These are phyloP conservation scores for Citrus medica DNA, from an alignment of 345 rosid species.

Conservation along the genomic window DNA sequence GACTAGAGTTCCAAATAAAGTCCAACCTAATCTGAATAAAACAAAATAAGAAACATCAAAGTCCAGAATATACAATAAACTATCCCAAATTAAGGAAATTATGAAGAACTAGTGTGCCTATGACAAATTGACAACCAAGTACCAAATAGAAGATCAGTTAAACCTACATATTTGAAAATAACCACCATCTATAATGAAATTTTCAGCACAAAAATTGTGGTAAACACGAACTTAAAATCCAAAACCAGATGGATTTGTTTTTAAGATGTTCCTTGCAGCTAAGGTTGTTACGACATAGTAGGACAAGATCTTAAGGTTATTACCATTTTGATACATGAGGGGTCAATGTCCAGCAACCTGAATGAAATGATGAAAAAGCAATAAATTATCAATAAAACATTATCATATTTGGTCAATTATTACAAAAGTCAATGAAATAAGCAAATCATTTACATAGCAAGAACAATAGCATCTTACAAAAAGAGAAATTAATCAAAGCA, in stretches of 20 bases:
- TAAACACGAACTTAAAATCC: neutral
- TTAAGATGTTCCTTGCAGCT: neutral
- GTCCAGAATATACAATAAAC: neutral
- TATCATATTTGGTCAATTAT: neutral
- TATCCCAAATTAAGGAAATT: neutral
- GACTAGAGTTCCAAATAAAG: neutral
- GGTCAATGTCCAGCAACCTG: constrained; percentile 68
- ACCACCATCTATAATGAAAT: neutral
- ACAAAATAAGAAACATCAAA: neutral
- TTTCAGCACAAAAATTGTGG: neutral
- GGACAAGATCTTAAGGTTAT: constrained; percentile 7
- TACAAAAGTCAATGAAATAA: neutral
- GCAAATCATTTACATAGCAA: neutral
- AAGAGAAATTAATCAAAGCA: neutral
- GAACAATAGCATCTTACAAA: neutral
- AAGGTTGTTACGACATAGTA: neutral
- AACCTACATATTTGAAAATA: neutral
- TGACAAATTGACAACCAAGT: neutral
- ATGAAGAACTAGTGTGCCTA: neutral
- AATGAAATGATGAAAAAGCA: constrained; percentile 13
- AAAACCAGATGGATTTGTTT: neutral
- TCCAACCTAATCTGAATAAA: neutral
- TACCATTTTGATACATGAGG: constrained; percentile 58
- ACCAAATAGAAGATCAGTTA: neutral
- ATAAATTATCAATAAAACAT: constrained; percentile 5